Evolutionary conservation across 78 protist genomes (phyloP).

Genomic region (Polysphondylium violaceum): DNA sequence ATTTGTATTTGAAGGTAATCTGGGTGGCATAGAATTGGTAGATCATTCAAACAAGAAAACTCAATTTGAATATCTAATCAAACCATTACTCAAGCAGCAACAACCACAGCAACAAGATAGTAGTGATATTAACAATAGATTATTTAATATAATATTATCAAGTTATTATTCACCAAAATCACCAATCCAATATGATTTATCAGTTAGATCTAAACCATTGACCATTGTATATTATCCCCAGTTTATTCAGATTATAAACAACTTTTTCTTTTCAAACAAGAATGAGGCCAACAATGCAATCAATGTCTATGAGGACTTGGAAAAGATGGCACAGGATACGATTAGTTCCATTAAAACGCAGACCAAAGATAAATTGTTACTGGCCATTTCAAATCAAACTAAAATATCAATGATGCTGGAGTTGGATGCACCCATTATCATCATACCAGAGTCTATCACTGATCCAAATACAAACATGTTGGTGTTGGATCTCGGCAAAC

Average conservation of each 20-base stretch:
- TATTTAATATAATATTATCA: conserved; percentile 35
- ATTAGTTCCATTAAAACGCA: conserved; percentile 44
- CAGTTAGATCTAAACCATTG: conserved; percentile 56
- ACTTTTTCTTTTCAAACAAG: conserved; percentile 33
- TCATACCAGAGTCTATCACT: conserved; percentile 34
- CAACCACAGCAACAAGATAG: conserved; percentile 9
- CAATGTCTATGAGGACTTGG: conserved; percentile 35
- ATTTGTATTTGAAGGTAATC: conserved; percentile 9
- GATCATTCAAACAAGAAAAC: conserved; percentile 47
- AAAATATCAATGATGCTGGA: conserved; percentile 6
- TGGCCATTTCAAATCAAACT: conserved; percentile 50
- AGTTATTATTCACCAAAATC: conserved; percentile 9
- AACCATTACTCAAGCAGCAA: neutral
- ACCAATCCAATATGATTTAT: conserved; percentile 30
- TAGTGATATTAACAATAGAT: neutral
- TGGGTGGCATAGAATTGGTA: conserved; percentile 39
- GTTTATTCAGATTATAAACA: conserved; percentile 34
- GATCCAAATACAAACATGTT: conserved; percentile 32
- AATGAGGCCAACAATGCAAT: neutral
- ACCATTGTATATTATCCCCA: conserved; percentile 67
- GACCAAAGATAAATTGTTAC: conserved; percentile 11
- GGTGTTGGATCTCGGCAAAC: conserved; percentile 59
- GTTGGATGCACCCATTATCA: conserved; percentile 60
- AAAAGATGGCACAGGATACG: conserved; percentile 51
- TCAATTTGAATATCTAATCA: conserved; percentile 27